Conservation (phyloP, 2,329 filamentous ascomycete genomes). For the Hymenoscyphus occultus region DNA sequence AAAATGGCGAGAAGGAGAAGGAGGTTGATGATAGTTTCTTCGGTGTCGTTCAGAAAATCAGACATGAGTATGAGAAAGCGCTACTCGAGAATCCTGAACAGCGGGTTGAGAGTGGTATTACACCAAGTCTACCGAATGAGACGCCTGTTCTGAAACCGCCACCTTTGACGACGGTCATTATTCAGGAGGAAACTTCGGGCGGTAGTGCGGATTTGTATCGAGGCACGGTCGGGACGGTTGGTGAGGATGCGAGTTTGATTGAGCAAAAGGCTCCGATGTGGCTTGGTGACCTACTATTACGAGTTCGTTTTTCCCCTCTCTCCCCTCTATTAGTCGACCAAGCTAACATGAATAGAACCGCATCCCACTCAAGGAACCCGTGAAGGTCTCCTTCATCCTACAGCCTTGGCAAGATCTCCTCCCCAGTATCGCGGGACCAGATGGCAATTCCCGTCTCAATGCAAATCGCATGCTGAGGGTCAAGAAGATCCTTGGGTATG, state of each 20-base stretch:
- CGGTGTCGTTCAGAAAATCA: conserved; percentile 70
- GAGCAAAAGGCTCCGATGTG: conserved; percentile 87
- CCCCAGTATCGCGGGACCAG: conserved; percentile 69
- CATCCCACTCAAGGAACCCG: conserved; percentile 81
- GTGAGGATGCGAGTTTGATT: conserved; percentile 74
- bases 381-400: conserved; percentile 93
- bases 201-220: conserved; percentile 83
- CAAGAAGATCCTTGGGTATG: conserved; percentile 89
- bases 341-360: conserved; percentile 55
- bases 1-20: conserved; percentile 58
- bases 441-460: conserved; percentile 86
- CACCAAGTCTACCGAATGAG: conserved; percentile 68
- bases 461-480: conserved; percentile 95
- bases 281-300: conserved; percentile 83
- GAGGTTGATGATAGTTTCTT: conserved; percentile 72
- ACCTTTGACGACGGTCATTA: conserved; percentile 61
- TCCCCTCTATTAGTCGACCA: not conserved
- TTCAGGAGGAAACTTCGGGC: conserved; percentile 66
- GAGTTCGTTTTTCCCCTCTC: conserved; percentile 43
- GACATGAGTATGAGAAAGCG: conserved; percentile 69
- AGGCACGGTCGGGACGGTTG: conserved; percentile 77
- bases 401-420: conserved; percentile 75
- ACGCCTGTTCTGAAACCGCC: conserved; percentile 75
- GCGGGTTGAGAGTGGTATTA: conserved; percentile 59
- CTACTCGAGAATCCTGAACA: conserved; percentile 53